Base-by-base conservation (phyloP, 2,329 filamentous ascomycete genomes). In the Fusarium vanettenii region DNA sequence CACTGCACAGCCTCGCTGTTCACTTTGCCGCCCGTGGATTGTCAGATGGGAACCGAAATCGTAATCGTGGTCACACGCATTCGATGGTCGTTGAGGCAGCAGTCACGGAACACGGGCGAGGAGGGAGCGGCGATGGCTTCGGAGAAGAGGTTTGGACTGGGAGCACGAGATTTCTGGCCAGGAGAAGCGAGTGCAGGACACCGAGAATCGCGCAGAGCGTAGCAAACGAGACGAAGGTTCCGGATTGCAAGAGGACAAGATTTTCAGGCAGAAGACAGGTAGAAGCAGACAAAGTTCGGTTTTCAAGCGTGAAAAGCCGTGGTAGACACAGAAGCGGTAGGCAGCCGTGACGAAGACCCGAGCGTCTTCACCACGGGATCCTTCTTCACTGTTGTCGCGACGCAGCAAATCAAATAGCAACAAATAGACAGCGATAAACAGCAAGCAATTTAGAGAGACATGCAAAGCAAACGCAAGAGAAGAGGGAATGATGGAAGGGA, bases 21-120 rank as follows among this genome's bases (percentile, higher is more conserved):
- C 67, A 76, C 64, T 63, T 76, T 57, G 69, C 63, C 50, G 59
- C 60, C 56, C 59, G 56, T 62, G 57, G 27, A 20, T 64, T 60
- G 60, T 43, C 68, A 62, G 66, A 59, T 59, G 67, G 61, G 71
- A 59, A 67, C 74, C 61, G 72, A 60, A 62, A 62, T 70, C 72
- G 66, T 68, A 66, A 56, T 64, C 67, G 67, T 57, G 61, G 75
- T 79, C 77, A 79, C 76, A 78, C 69, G 73, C 67, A 73, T 69
- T 75, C 68, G 75, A 59, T 62, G 56, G 56, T 75, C 41, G 73
- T 67, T 59, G 64, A 65, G 73, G 73, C 69, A 79, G 69, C 66
- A 76, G 67, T 79, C 77, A 79, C 76, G 60, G 69, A 73, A 70
- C 69, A 72, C 60, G 59, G 68, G 67, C 65, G 65, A 64, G 65